A percentile compares a stretch with the other conserved stretches of the same genome.
These are phyloP conservation scores for Trichosanthes cucumerina DNA, from an alignment of 306 rosid species.

Conservation along the genomic window DNA sequence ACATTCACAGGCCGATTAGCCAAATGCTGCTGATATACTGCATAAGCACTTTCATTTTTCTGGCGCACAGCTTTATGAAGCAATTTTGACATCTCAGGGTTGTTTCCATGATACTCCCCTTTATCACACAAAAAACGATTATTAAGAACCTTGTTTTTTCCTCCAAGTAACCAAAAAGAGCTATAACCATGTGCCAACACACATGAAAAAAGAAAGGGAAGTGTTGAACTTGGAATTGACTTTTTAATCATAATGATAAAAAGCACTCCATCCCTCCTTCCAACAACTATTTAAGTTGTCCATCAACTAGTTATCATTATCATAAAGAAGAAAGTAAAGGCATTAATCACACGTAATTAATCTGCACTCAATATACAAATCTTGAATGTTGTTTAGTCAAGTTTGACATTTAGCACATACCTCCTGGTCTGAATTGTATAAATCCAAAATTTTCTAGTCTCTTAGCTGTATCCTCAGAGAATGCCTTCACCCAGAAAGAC, in stretches of 20 bases:
- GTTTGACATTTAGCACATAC: conserved; percentile 32
- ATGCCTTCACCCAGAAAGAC: conserved; percentile 99
- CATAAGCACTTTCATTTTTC: conserved; percentile 80
- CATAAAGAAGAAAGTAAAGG: background rate
- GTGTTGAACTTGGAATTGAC: background rate
- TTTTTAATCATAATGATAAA: background rate
- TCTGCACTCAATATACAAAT: background rate
- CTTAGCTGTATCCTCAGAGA: conserved; percentile 97
- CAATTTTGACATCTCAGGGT: conserved; percentile 99
- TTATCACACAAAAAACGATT: conserved; percentile 12
- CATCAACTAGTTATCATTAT: background rate
- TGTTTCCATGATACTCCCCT: conserved; percentile 99
- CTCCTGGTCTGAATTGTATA: conserved; percentile 98
- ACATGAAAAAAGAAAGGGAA: background rate
- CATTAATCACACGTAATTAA: background rate
- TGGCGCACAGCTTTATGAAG: conserved; percentile 99
- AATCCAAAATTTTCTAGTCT: conserved; percentile 97
- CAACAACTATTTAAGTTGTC: background rate
- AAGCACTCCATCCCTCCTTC: background rate
- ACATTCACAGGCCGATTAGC: conserved; percentile 96
- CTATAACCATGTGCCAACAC: background rate
- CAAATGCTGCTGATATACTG: conserved; percentile 97
- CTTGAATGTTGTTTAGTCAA: conserved; percentile 4
- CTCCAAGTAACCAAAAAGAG: background rate
- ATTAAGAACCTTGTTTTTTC: background rate